Evolutionary conservation across 2,329 filamentous ascomycete genomes (phyloP).

Genomic region (Fusarium heterosporum): DNA sequence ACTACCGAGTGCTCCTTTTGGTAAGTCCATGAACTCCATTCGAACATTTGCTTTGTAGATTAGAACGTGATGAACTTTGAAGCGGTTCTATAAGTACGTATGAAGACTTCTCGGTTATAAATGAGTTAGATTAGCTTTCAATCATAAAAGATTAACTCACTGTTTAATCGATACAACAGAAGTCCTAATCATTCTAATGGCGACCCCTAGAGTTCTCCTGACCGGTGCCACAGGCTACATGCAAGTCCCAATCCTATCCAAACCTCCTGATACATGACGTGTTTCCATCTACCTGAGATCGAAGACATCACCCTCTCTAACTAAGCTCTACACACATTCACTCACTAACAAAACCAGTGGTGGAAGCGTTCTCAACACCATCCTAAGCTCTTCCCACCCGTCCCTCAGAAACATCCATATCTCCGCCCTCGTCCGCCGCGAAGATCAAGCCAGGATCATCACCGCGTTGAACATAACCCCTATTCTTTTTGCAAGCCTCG

Average conservation of each 20-base stretch:
- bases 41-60: no score
- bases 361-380: conserved; percentile 1
- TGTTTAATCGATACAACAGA: not conserved
- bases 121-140: not conserved
- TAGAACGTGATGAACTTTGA: not conserved
- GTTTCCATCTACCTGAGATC: no score
- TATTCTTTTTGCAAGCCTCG: not conserved
- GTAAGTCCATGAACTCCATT: not conserved
- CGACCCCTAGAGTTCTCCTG: not conserved
- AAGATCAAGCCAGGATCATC: not conserved
- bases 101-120: not conserved
- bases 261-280: no score
- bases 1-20: not conserved
- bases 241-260: no score
- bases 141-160: not conserved
- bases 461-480: not conserved
- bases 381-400: not conserved
- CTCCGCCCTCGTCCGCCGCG: not conserved
- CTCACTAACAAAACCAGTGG: not conserved
- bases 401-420: not conserved
- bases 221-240: conserved; percentile 21
- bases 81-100: not conserved
- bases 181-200: not conserved
- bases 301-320: no score
- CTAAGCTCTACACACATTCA: no score